These are phyloP conservation scores for Saksenaea vasiformis DNA, from an alignment of 371 early-diverging fungal genomes.

Conservation along the genomic window DNA sequence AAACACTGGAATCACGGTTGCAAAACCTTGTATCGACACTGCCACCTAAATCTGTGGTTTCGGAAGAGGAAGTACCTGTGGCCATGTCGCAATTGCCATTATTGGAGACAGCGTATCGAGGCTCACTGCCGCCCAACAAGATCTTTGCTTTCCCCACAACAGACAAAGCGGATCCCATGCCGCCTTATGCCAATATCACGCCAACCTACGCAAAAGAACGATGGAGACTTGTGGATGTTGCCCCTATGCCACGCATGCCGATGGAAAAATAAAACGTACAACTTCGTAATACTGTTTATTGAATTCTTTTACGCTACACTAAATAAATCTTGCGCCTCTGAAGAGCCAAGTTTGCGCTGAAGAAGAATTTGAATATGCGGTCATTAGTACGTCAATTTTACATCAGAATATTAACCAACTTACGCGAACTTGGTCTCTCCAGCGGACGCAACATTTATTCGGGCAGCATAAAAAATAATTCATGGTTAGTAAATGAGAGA, in stretches of 20 bases:
- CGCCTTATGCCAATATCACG: conserved; percentile 44
- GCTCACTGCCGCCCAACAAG: conserved; percentile 55
- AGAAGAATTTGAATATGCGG: too few relatives aligned
- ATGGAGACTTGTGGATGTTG: conserved; percentile 31
- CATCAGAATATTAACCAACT: too few relatives aligned
- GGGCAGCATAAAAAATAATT: too few relatives aligned
- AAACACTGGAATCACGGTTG: conserved; percentile 44
- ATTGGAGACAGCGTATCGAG: conserved; percentile 51
- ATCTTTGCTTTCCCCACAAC: conserved; percentile 59
- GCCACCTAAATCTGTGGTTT: conserved; percentile 45
- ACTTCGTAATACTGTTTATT: too few relatives aligned
- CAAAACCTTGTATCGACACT: conserved; percentile 34
- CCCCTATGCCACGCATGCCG: neutral
- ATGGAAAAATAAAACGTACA: neutral
- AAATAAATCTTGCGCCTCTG: too few relatives aligned
- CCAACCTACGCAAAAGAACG: conserved; percentile 48
- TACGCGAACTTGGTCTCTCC: too few relatives aligned
- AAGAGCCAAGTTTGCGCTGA: too few relatives aligned
- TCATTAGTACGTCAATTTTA: too few relatives aligned
- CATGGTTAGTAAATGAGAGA: too few relatives aligned
- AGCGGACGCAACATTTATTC: too few relatives aligned
- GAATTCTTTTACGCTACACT: too few relatives aligned
- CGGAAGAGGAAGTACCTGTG: conserved; percentile 38
- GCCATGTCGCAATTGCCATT: conserved; percentile 51
- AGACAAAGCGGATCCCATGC: conserved; percentile 38